Evolutionary conservation across 2,329 filamentous ascomycete species (phyloP), one percentile per base, ranked within the genome.

Genomic region (Sporothrix protearum): DNA sequence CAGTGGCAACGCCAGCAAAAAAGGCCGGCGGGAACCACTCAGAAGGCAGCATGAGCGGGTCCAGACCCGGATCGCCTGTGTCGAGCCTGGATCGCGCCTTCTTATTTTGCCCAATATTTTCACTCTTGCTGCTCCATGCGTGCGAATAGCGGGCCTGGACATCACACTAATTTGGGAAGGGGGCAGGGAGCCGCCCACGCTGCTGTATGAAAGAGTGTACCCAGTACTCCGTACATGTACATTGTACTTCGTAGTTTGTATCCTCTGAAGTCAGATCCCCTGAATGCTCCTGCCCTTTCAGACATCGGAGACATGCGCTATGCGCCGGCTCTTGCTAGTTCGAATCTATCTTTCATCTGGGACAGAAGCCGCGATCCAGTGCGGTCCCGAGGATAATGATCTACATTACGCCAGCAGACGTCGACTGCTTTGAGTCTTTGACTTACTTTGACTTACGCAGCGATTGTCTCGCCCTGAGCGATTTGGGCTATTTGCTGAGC

Each of bases 361-460:
- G 59, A 64, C 36, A 64, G 36, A 64, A 42, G 59, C n/a, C 39
- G 42, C 59, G 36, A 64, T 22, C 33, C n/a, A 63, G 36, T 63
- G 19, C 33, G 33, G 6, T 42, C n/a, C 10, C 10, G 59, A 16
- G 22, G n/a, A 64, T 63, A 36, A 45, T 28, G 36, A 64, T 64
- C 59, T 64, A 16, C 59, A 16, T 36, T 64, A 16, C 59, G n/a
- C 36, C 25, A 33, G 28, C 14, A 19, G 3, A 5, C 55, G n/a
- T n/a, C n/a, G n/a, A n/a, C n/a, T n/a, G 30, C 55, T 16, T 9
- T 33, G 12, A 33, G 12, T 4, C 4, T n/a, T 14, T 33, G 59
- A 25, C 28, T n/a, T 16, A 14, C 28, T 19, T 63, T 19, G 61
- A 33, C 63, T 66, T 49, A 49, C 42, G 63, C 63, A 47, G 39